phyloP scores from a whole-genome alignment of 1,284 basidiomycete genomes.

The Nidula niveotomentosa region DNA sequence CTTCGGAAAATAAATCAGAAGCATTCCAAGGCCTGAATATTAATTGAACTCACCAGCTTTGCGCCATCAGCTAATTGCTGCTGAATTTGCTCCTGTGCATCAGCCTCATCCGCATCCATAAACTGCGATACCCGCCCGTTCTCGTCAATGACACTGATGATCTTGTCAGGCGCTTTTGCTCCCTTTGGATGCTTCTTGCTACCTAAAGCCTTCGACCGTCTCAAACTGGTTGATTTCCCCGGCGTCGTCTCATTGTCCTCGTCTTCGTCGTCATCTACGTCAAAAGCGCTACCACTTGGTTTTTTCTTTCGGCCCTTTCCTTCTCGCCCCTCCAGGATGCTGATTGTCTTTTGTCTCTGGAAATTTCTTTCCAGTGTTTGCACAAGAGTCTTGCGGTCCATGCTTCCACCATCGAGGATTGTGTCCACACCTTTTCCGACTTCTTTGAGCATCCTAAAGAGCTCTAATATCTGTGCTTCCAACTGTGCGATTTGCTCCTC shows the following conservation, averaged over 20 bases:
- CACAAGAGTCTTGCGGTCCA: slow-evolving; percentile 84
- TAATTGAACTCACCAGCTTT: slow-evolving; percentile 51
- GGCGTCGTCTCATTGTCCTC: slow-evolving; percentile 53
- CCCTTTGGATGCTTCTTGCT: slow-evolving; percentile 28
- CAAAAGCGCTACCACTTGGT: slow-evolving; percentile 23
- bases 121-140: slow-evolving; percentile 77
- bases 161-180: slow-evolving; percentile 32
- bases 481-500: slow-evolving; percentile 88
- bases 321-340: slow-evolving; percentile 78
- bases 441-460: slow-evolving; percentile 92
- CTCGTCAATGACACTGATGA: slow-evolving; percentile 33
- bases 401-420: slow-evolving; percentile 62
- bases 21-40: not conserved
- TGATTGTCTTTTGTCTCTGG: slow-evolving; percentile 84
- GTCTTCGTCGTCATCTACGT: slow-evolving; percentile 37
- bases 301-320: slow-evolving; percentile 27
- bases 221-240: slow-evolving; percentile 40
- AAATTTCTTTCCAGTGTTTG: slow-evolving; percentile 81
- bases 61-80: slow-evolving; percentile 77
- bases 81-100: slow-evolving; percentile 83
- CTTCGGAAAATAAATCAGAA: slow-evolving; percentile 26
- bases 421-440: slow-evolving; percentile 76
- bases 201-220: slow-evolving; percentile 26
- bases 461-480: slow-evolving; percentile 90
- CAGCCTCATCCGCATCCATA: slow-evolving; percentile 89